phyloP scores from a whole-genome alignment of 2,329 filamentous ascomycete genomes.

The Aspergillus awamori region DNA sequence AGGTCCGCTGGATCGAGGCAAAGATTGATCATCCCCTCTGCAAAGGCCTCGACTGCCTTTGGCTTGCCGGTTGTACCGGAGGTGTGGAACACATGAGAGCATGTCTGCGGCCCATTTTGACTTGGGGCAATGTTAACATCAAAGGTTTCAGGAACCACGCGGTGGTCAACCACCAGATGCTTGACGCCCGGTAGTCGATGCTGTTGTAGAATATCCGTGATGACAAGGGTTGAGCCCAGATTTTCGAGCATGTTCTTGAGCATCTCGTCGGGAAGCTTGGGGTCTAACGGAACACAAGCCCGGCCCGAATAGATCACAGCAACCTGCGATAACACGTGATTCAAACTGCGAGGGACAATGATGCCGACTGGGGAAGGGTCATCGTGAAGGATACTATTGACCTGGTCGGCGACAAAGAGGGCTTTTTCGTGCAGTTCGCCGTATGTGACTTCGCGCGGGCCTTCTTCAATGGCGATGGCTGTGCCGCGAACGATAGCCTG shows the following conservation, averaged over 20 bases:
- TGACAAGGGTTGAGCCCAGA: constrained; percentile 4
- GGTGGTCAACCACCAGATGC: constrained; percentile 8
- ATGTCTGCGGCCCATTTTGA: background rate
- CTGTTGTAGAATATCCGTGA: constrained; percentile 37
- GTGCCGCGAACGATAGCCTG: background rate
- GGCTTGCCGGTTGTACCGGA: constrained; percentile 69
- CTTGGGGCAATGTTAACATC: background rate
- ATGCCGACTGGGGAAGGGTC: constrained; percentile 12
- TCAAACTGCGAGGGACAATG: constrained; percentile 11
- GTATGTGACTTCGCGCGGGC: constrained; percentile 3
- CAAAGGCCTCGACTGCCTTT: constrained; percentile 76
- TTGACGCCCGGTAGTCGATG: constrained; percentile 1
- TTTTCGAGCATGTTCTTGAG: constrained; percentile 9
- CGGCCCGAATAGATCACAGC: constrained; percentile 16
- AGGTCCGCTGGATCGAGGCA: background rate
- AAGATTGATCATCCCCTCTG: constrained; percentile 40
- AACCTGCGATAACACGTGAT: constrained; percentile 18
- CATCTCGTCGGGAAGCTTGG: constrained; percentile 3
- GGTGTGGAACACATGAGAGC: constrained; percentile 55
- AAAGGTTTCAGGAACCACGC: background rate
- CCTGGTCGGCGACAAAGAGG: background rate
- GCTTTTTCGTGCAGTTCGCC: constrained; percentile 7
- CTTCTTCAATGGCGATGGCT: constrained; percentile 6
- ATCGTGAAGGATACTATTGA: background rate
- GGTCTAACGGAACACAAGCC: constrained; percentile 18